phyloP scores from a whole-genome alignment of 2,329 filamentous ascomycete genomes.

The Colletotrichum spaethianum region DNA sequence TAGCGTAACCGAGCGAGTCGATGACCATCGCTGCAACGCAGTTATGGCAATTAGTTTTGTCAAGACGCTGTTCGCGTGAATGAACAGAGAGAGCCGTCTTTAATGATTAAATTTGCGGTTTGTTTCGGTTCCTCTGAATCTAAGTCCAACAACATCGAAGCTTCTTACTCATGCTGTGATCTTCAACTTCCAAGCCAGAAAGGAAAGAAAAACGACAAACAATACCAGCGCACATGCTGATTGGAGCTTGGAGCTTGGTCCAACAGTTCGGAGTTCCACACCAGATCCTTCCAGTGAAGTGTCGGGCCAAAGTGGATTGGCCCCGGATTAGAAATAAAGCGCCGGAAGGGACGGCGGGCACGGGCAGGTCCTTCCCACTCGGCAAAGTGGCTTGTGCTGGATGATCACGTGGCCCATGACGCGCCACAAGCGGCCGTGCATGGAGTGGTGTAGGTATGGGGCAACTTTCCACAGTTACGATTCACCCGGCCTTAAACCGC shows the following conservation, averaged over 20 bases:
- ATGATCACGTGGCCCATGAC: accelerated
- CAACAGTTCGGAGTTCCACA: constrained; percentile 32
- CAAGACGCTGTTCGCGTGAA: not conserved
- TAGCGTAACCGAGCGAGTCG: not conserved
- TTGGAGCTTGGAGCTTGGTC: constrained; percentile 31
- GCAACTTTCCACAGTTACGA: not conserved
- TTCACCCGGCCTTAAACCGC: not conserved
- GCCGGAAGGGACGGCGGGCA: constrained; percentile 21
- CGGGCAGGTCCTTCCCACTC: constrained; percentile 27
- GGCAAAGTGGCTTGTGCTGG: not conserved
- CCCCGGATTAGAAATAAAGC: constrained; percentile 13
- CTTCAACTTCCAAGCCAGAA: not conserved
- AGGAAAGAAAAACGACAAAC: too few relatives aligned
- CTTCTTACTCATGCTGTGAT: not conserved
- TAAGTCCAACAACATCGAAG: not conserved
- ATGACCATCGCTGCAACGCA: not conserved
- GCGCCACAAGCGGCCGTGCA: constrained; percentile 13
- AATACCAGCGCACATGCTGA: not conserved
- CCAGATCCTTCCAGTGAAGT: constrained; percentile 23
- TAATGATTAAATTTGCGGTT: not conserved
- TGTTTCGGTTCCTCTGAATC: not conserved
- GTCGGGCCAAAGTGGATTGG: constrained; percentile 5
- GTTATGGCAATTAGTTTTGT: not conserved
- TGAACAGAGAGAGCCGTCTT: not conserved
- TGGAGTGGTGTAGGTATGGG: not conserved